Evolutionary conservation across 2,329 filamentous ascomycete genomes (phyloP), one percentile per base, ranked within the genome.

Genomic region (Neofusicoccum laricinum): DNA sequence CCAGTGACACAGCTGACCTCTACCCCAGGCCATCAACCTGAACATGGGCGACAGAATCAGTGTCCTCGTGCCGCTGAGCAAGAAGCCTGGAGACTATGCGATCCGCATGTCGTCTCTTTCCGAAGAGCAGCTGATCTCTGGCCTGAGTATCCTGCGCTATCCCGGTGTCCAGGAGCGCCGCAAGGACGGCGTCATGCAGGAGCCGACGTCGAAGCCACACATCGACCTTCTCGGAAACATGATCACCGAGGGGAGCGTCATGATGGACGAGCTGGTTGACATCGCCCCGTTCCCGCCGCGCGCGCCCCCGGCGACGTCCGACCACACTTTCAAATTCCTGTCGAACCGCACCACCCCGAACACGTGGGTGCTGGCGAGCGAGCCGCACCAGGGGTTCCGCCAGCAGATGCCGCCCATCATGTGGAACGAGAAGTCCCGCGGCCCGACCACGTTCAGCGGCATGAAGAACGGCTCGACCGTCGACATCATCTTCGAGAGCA

Each of bases 1-100:
- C 0, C 14, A 45, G 25, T 7, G 7, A 6, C 25, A 30, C 25
- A 7, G 25, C 25, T 30, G 7, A 30, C 7, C 25, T 30, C 25
- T 45, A 49, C 63, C 53, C 14, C 61, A 63, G 15, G 46, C 46
- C 14, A 50, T 86, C 17, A 69, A 71, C 0, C 68, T 86, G 5
- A 75, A 76, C 67, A 85, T 84, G 65, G 85, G 84, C 11, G 82
- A 83, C 66, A 79, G 85, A 6, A 85, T 82, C 69, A 84, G 84
- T 0, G 75, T 86, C 1, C 69, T 86, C 57, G 68, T 85, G 66
- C 72, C 80, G 65, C 74, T 85, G 3, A 72, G 80, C 51, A 78
- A 80, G 46, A 70, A 71, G 2, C 68, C 78, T 0, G 82, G 82
- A 0, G 75, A 82, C 64, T 88, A 85, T 71, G 81, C 81, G 4